Evolutionary conservation across 495 filamentous ascomycete species (phyloP).

Genomic region (Penicillium verhagenii): DNA sequence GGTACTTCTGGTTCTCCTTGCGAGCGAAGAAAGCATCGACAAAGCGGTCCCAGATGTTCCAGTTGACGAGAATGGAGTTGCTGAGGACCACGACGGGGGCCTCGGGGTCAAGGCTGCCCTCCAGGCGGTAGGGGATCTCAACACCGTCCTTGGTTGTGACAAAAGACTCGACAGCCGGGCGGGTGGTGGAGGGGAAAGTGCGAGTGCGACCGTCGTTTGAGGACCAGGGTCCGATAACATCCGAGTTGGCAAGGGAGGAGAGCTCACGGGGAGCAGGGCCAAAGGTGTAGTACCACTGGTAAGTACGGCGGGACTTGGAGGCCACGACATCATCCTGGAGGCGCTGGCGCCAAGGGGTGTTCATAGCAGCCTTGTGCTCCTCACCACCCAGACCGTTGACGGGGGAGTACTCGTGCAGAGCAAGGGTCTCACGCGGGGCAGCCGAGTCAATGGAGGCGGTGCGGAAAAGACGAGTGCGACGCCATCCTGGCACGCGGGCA

Average conservation of each 20-base stretch:
- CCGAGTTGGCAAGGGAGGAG: slow-evolving; percentile 36
- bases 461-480: slow-evolving; percentile 63
- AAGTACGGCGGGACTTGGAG: slow-evolving; percentile 55
- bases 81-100: slow-evolving; percentile 69
- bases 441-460: slow-evolving; percentile 54
- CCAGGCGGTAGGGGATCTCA: slow-evolving; percentile 67
- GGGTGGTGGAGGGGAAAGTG: slow-evolving; percentile 50
- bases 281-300: slow-evolving; percentile 76
- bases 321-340: slow-evolving; percentile 56
- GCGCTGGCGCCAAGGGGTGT: slow-evolving; percentile 55
- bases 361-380: slow-evolving; percentile 60
- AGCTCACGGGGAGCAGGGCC: slow-evolving; percentile 71
- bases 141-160: slow-evolving; percentile 67
- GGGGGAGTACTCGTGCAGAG: slow-evolving; percentile 68
- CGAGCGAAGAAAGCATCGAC: slow-evolving; percentile 58
- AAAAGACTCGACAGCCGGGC: slow-evolving; percentile 60
- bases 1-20: slow-evolving; percentile 58
- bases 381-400: slow-evolving; percentile 62
- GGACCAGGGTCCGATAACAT: slow-evolving; percentile 40
- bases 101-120: slow-evolving; percentile 62
- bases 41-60: slow-evolving; percentile 76
- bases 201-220: slow-evolving; percentile 55
- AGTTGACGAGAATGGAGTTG: slow-evolving; percentile 72
- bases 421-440: slow-evolving; percentile 54
- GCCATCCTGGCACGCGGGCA: slow-evolving; percentile 72